Percentiles rank a stretch among this genome's conserved stretches.
phyloP scores from a whole-genome alignment of 768 basidiomycete genomes.

The Kwoniella sp. region DNA sequence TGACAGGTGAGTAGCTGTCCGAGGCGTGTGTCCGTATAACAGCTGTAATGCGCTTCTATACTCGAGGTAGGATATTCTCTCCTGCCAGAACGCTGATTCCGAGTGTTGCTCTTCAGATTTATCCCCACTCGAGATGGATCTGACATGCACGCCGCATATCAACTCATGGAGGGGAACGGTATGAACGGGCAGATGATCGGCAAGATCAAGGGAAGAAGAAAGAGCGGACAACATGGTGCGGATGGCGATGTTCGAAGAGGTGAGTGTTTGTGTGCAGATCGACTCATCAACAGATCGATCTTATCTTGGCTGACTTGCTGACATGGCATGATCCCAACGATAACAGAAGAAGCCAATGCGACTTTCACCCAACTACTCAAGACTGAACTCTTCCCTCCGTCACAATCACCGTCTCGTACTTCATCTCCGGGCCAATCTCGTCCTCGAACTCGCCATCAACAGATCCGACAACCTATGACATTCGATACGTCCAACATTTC shows the following conservation, averaged over 20 bases:
- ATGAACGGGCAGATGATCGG: constrained; percentile 60
- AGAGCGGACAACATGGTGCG: constrained; percentile 70
- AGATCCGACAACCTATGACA: constrained; percentile 49
- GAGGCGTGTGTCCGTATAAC: no score
- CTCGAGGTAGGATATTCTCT: no score
- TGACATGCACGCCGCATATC: constrained; percentile 67
- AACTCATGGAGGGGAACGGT: constrained; percentile 60
- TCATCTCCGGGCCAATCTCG: constrained; percentile 25
- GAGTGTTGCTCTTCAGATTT: constrained; percentile 59
- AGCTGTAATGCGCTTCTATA: background rate
- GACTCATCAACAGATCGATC: no score
- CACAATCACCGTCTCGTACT: constrained; percentile 34
- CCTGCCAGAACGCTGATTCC: background rate
- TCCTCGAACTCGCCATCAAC: constrained; percentile 40
- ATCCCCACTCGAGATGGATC: constrained; percentile 66
- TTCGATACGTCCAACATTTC: constrained; percentile 72
- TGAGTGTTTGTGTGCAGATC: constrained; percentile 10
- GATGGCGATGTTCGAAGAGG: constrained; percentile 32
- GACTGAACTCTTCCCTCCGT: constrained; percentile 57
- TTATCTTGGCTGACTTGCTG: no score
- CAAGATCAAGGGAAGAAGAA: constrained; percentile 64
- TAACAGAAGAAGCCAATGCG: constrained; percentile 58
- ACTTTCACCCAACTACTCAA: constrained; percentile 58
- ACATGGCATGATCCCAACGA: background rate
- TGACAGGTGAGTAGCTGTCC: constrained; percentile 51